A percentile compares a stretch with the other conserved stretches of the same genome.
These are phyloP conservation scores for Boechera retrofracta DNA, from an alignment of 345 rosid genomes.

Conservation along the genomic window DNA sequence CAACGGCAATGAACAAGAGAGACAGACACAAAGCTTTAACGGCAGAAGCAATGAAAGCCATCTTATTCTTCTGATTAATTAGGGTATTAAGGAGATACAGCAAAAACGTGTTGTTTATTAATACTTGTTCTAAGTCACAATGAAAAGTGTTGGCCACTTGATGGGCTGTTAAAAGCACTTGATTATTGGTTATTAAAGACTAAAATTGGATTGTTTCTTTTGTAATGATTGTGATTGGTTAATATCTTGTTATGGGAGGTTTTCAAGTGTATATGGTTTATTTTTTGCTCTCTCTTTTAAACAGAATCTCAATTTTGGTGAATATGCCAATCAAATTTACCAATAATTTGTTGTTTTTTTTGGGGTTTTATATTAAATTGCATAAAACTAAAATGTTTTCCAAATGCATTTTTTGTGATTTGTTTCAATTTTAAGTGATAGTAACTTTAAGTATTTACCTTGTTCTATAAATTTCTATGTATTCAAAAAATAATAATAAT, in stretches of 20 bases:
- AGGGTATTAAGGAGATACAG: not conserved
- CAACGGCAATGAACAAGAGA: not conserved
- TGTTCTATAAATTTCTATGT: too few relatives aligned
- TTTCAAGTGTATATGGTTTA: not conserved
- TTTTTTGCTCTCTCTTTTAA: not conserved
- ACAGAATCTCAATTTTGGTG: not conserved
- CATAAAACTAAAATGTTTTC: too few relatives aligned
- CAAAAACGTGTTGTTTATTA: not conserved
- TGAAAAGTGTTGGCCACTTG: not conserved
- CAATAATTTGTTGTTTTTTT: not conserved
- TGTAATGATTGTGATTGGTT: not conserved
- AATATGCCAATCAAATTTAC: not conserved
- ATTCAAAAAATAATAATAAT: too few relatives aligned
- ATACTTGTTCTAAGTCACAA: not conserved
- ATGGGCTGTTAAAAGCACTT: not conserved
- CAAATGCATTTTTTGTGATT: too few relatives aligned
- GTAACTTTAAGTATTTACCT: too few relatives aligned
- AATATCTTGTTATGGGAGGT: not conserved
- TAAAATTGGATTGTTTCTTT: not conserved
- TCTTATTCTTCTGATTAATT: not conserved
- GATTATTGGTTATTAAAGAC: not conserved
- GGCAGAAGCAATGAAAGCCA: not conserved
- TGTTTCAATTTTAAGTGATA: too few relatives aligned
- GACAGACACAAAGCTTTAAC: slow-evolving; percentile 7
- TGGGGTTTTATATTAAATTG: too few relatives aligned